Evolutionary conservation across 2,329 filamentous ascomycete genomes (phyloP).

Genomic region (Xylaria sp.): DNA sequence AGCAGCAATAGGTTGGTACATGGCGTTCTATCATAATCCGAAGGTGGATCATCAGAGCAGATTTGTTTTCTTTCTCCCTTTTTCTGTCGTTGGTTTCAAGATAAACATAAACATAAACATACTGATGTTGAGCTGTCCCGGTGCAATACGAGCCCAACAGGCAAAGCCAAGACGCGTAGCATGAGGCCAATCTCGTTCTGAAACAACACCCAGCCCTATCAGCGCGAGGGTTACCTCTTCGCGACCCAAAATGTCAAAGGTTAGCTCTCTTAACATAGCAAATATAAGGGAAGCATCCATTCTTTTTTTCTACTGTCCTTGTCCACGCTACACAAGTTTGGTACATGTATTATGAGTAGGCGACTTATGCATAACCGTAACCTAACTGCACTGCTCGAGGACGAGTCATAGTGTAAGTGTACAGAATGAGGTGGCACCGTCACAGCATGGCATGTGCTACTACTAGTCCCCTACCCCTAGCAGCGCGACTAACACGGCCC

Average conservation of each 20-base stretch:
- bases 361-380: too few species aligned
- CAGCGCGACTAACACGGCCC: constrained; percentile 10
- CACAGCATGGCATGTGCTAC: neutral
- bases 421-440: constrained; percentile 31
- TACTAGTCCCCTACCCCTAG: constrained; percentile 7
- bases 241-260: neutral
- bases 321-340: neutral
- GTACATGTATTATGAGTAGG: too few species aligned
- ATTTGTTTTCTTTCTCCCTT: neutral
- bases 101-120: too few species aligned
- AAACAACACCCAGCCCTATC: constrained; percentile 37
- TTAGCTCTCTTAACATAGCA: neutral
- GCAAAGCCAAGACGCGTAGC: constrained; percentile 27
- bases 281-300: neutral
- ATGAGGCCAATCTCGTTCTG: constrained; percentile 38
- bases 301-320: neutral
- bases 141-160: neutral
- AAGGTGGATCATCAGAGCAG: too few species aligned
- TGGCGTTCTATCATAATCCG: neutral
- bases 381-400: too few species aligned
- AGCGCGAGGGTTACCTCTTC: constrained; percentile 5
- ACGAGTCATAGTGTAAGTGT: too few species aligned
- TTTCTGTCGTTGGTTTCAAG: neutral
- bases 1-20: too few species aligned
- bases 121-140: neutral